phyloP scores from a whole-genome alignment of 208 protist species.

The Leptomonas pyrrhocoris region DNA sequence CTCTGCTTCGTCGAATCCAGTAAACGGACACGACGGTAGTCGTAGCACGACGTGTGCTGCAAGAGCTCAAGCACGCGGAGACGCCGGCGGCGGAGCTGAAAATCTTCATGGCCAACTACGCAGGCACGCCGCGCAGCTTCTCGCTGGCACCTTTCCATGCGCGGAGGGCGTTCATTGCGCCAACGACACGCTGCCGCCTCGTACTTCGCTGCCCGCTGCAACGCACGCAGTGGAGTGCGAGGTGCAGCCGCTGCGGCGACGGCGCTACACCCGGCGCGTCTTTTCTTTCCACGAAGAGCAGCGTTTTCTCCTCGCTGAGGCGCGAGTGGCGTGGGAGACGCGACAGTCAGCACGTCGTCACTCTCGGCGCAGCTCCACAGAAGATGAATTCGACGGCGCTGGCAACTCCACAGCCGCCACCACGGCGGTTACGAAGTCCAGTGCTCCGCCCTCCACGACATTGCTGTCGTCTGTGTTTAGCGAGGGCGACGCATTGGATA shows the following conservation, averaged over 20 bases:
- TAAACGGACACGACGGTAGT: too few species aligned
- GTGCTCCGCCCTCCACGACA: too few species aligned
- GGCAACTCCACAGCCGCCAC: too few species aligned
- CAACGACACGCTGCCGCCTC: not conserved
- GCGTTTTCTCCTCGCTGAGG: not conserved
- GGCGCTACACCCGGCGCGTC: slow-evolving; percentile 34
- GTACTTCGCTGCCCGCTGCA: not conserved
- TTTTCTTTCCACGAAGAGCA: slow-evolving; percentile 14
- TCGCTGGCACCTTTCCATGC: not conserved
- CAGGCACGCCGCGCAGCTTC: slow-evolving; percentile 14
- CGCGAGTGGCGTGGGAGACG: not conserved
- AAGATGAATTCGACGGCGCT: not conserved
- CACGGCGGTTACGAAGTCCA: too few species aligned
- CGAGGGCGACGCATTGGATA: not conserved
- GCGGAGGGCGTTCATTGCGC: not conserved
- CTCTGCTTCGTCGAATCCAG: too few species aligned
- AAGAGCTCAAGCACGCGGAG: too few species aligned
- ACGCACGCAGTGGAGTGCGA: slow-evolving; percentile 8
- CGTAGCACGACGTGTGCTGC: too few species aligned
- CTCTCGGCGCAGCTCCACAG: not conserved
- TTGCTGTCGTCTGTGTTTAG: too few species aligned
- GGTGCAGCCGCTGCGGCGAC: slow-evolving; percentile 18
- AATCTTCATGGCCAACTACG: slow-evolving; percentile 11
- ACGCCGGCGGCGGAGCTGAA: too few species aligned
- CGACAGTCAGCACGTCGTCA: not conserved